phyloP scores from a whole-genome alignment of 768 basidiomycete species.

The Lentinula guzmanii region DNA sequence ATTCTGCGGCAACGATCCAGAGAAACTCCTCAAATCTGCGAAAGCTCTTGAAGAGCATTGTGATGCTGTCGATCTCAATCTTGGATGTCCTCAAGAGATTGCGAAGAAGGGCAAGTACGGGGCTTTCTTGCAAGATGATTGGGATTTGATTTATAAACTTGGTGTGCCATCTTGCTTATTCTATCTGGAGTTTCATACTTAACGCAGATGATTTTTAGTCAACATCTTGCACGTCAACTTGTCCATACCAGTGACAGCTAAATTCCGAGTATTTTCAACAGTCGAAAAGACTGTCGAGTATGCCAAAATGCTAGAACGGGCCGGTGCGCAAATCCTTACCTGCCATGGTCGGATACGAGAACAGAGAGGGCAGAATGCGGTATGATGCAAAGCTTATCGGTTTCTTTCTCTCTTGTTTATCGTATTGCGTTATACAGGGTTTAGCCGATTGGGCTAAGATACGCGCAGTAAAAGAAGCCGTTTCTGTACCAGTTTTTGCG shows the following conservation, averaged over 20 bases:
- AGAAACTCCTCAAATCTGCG: constrained; percentile 73
- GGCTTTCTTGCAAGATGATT: constrained; percentile 89
- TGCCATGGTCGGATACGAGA: constrained; percentile 91
- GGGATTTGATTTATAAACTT: constrained; percentile 79
- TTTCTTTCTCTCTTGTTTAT: constrained; percentile 2
- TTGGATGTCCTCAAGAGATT: constrained; percentile 95
- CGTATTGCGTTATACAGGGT: constrained; percentile 40
- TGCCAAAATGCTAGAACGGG: constrained; percentile 91
- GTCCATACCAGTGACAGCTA: constrained; percentile 90
- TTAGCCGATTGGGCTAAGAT: constrained; percentile 90
- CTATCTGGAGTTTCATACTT: not conserved
- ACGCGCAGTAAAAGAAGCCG: constrained; percentile 82
- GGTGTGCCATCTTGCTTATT: constrained; percentile 40
- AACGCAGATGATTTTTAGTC: constrained; percentile 41
- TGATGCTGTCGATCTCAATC: constrained; percentile 93
- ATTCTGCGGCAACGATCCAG: constrained; percentile 90
- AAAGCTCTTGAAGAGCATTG: constrained; percentile 69
- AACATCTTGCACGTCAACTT: constrained; percentile 81
- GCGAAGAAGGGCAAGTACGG: constrained; percentile 86
- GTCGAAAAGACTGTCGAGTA: constrained; percentile 88
- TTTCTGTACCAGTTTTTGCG: constrained; percentile 90
- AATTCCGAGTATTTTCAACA: constrained; percentile 87
- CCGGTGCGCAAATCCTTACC: constrained; percentile 92
- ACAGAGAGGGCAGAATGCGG: constrained; percentile 81
- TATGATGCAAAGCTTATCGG: constrained; percentile 20